Base-by-base conservation (phyloP, 441 rosid genomes). In the Euphorbia corollata region DNA sequence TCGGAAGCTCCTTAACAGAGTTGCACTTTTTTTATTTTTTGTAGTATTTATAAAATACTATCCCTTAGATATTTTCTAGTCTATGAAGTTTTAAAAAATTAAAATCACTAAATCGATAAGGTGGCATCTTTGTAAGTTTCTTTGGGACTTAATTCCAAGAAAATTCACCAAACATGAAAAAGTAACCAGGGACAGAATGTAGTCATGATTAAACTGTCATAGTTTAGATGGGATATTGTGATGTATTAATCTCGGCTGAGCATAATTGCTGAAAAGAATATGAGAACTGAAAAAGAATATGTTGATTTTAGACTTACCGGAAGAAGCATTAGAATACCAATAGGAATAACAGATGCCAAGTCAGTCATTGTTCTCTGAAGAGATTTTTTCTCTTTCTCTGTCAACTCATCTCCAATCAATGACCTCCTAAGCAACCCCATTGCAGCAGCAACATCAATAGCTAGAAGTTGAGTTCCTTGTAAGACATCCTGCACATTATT, bases 381-480 rank as follows among this genome's bases (percentile, higher is more conserved):
- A 70, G 87, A 89, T 76, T 84, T 80, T 84, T 87, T 92, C 75
- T 95, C 98, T 80, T 90, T 91, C 75, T 80, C 86, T 53, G 99
- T 83, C 71, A 94, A 78, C 70, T 94, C 94, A 79, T 94, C 98
- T 55, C 99, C 98, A 66, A 85, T 74, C 72, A 95, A 65, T 70
- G 70, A 80, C 77, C 95, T 95, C 63, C 85, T 80, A 68, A 95
- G 88, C 77, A 91, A 79, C 61, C 74, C 96, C 84, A 68, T 75
- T 19, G 99, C 96, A 76, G 97, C 88, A 79, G 80, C 91, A 76
- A 82, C 89, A 79, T 95, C 99, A 71, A 88, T 83, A 50, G 89
- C 98, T 63, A 95, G 84, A 79, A 95, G 99, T 75, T 90, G 98
- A 67, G 99, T 90, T 73, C 99, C 99, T 84, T 91, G 99, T 84